phyloP scores from a whole-genome alignment of 2,329 filamentous ascomycete genomes.

The Neonectria ditissima region DNA sequence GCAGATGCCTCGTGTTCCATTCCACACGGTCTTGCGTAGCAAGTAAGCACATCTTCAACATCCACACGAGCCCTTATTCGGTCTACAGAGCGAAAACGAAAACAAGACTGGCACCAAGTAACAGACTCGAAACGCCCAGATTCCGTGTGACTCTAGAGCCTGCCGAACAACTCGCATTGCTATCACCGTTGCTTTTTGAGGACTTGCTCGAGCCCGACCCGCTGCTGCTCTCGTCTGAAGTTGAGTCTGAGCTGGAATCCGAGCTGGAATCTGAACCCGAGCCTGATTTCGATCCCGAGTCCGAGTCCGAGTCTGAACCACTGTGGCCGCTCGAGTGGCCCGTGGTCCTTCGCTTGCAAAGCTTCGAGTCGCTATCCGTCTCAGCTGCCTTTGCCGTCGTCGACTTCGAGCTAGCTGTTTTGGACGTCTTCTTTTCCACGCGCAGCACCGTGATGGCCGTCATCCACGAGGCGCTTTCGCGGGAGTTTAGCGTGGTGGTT shows the following conservation, averaged over 20 bases:
- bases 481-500: slow-evolving; percentile 29
- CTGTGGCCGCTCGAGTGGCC: not conserved
- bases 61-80: not conserved
- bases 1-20: not conserved
- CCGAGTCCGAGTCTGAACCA: too few species aligned
- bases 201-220: not conserved
- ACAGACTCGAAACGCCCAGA: slow-evolving; percentile 21
- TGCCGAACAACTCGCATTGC: slow-evolving; percentile 22
- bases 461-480: slow-evolving; percentile 37
- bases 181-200: not conserved
- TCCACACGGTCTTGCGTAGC: not conserved
- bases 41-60: not conserved
- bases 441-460: slow-evolving; percentile 37
- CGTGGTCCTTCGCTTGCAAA: slow-evolving; percentile 26
- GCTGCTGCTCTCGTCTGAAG: not conserved
- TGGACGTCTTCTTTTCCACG: slow-evolving; percentile 14
- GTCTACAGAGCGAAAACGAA: slow-evolving; percentile 15
- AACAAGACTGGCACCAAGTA: slow-evolving; percentile 18
- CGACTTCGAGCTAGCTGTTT: slow-evolving; percentile 3
- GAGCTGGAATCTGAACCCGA: too few species aligned
- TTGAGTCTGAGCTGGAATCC: not conserved
- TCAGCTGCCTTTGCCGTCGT: not conserved
- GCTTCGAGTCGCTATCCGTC: not conserved
- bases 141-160: slow-evolving; percentile 10
- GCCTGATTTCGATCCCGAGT: too few species aligned